phyloP scores from a whole-genome alignment of 352 stramenopile genomes.

The Phytophthora ohioensis region DNA sequence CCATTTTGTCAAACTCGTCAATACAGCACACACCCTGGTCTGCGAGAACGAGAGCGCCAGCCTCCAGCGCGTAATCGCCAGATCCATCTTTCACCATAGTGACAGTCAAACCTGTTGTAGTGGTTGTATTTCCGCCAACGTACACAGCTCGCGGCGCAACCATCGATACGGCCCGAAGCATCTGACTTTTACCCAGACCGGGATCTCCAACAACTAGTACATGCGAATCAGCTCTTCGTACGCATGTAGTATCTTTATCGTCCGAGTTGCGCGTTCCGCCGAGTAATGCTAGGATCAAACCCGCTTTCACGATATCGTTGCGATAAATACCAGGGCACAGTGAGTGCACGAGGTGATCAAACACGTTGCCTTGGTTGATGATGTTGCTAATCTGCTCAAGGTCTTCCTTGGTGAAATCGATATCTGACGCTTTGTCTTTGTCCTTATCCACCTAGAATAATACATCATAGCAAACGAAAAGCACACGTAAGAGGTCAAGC shows the following conservation, averaged over 20 bases:
- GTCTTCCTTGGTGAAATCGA: slow-evolving; percentile 92
- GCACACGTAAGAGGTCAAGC: background rate
- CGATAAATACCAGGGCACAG: slow-evolving; percentile 97
- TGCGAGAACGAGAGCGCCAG: slow-evolving; percentile 93
- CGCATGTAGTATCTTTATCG: slow-evolving; percentile 62
- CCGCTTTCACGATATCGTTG: slow-evolving; percentile 98
- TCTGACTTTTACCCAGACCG: slow-evolving; percentile 96
- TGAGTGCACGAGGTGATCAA: slow-evolving; percentile 95
- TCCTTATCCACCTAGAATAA: slow-evolving; percentile 41
- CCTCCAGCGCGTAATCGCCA: slow-evolving; percentile 93
- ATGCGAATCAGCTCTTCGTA: slow-evolving; percentile 94
- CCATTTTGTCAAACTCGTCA: slow-evolving; percentile 99
- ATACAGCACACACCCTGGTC: slow-evolving; percentile 98
- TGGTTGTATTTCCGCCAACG: slow-evolving; percentile 97
- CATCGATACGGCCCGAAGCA: slow-evolving; percentile 92
- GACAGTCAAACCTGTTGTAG: slow-evolving; percentile 96
- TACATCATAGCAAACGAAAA: background rate
- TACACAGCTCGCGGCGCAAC: slow-evolving; percentile 96
- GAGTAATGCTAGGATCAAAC: slow-evolving; percentile 95
- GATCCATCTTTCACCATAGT: slow-evolving; percentile 95
- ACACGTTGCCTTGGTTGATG: slow-evolving; percentile 89
- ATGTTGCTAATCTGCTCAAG: slow-evolving; percentile 92
- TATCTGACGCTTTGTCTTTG: slow-evolving; percentile 65
- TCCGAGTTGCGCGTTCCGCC: slow-evolving; percentile 90
- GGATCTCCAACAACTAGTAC: slow-evolving; percentile 97